These are phyloP conservation scores for Crithidia bombi DNA, from an alignment of 208 protist species.

Conservation along the genomic window DNA sequence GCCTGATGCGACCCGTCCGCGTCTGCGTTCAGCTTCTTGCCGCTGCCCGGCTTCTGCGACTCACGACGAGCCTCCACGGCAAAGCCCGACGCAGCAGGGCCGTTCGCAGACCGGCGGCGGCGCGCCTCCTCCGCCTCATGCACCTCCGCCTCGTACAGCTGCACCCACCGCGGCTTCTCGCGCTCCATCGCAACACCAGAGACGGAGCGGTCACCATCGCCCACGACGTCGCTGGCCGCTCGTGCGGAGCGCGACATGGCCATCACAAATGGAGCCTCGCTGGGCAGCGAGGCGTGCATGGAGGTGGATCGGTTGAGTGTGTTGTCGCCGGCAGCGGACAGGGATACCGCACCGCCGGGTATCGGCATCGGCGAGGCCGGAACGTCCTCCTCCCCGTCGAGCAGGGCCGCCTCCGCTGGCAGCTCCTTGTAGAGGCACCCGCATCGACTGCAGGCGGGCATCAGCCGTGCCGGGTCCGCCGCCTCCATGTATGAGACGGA, in stretches of 20 bases:
- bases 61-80: conserved; percentile 1
- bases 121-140: conserved; percentile 24
- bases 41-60: conserved; percentile 13
- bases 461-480: conserved; percentile 67
- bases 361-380: not conserved
- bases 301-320: conserved; percentile 1
- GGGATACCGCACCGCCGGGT: not conserved
- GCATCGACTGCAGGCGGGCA: conserved; percentile 73
- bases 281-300: conserved; percentile 4
- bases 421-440: conserved; percentile 67
- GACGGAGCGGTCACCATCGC: conserved; percentile 3
- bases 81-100: too few relatives aligned
- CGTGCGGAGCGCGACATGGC: not conserved
- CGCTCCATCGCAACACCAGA: conserved; percentile 24
- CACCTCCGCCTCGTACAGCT: conserved; percentile 45
- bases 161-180: conserved; percentile 45
- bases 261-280: not conserved
- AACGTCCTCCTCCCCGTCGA: conserved; percentile 7
- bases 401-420: conserved; percentile 2
- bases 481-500: conserved; percentile 77
- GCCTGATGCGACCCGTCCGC: not conserved
- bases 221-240: not conserved
- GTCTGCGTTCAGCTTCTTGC: not conserved
- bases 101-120: not conserved
- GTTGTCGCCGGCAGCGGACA: not conserved